A percentile compares a stretch with the other conserved stretches of the same genome.
These are phyloP conservation scores for Pichia phayaonensis DNA, from an alignment of 805 yeast species.

Conservation along the genomic window DNA sequence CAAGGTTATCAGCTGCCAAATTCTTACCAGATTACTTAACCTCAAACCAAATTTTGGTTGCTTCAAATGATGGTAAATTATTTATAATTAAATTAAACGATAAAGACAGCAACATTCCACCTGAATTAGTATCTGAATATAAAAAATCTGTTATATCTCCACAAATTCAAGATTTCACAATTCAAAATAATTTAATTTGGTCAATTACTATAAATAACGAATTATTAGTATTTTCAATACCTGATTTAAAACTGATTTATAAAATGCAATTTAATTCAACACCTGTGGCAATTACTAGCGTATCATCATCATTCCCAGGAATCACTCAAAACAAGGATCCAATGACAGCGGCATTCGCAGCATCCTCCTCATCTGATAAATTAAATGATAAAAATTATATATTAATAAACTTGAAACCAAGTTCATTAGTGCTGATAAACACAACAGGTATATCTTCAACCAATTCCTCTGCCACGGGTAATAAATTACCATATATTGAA, in stretches of 20 bases:
- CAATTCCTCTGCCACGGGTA: background rate
- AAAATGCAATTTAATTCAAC: conserved; percentile 5
- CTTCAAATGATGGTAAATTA: conserved; percentile 13
- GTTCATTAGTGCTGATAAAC: conserved; percentile 9
- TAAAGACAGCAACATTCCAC: background rate
- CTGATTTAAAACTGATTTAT: conserved; percentile 7
- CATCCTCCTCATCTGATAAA: background rate
- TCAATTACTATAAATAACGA: conserved; percentile 11
- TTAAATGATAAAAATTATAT: conserved; percentile 2
- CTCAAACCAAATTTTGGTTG: conserved; percentile 8
- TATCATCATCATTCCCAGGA: conserved; percentile 6
- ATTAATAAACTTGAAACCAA: conserved; percentile 11
- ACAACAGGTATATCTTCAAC: conserved; percentile 4
- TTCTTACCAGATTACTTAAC: conserved; percentile 7
- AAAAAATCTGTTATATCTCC: conserved; percentile 8
- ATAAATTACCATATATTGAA: conserved; percentile 10
- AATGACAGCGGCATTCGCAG: background rate
- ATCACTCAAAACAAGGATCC: background rate
- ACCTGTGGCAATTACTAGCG: conserved; percentile 9
- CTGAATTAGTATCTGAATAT: background rate
- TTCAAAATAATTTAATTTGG: conserved; percentile 9
- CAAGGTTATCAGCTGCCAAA: conserved; percentile 11
- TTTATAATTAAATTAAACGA: conserved; percentile 2
- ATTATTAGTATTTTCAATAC: conserved; percentile 9
- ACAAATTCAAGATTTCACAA: conserved; percentile 12